Percentiles rank a stretch among this genome's conserved stretches.
Conservation (phyloP, 2,329 filamentous ascomycete species). For the Penicillium sp. region DNA sequence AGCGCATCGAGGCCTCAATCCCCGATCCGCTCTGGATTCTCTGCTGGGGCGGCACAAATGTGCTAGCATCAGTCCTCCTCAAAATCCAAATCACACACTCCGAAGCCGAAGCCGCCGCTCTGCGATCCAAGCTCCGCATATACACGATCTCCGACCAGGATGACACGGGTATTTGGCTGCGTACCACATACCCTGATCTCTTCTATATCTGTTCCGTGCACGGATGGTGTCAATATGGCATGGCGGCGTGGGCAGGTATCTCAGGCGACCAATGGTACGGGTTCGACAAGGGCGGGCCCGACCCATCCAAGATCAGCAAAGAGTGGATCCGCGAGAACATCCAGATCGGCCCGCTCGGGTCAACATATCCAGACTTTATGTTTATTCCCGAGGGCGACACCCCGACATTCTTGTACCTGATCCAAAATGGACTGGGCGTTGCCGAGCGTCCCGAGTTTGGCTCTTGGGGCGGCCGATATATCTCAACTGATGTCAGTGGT, state of each 20-base stretch:
- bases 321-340: slow-evolving; percentile 57
- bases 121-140: slow-evolving; percentile 50
- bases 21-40: slow-evolving; percentile 54
- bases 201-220: slow-evolving; percentile 60
- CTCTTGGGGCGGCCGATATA: slow-evolving; percentile 47
- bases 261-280: slow-evolving; percentile 51
- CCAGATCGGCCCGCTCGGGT: slow-evolving; percentile 53
- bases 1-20: slow-evolving; percentile 39
- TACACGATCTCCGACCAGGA: slow-evolving; percentile 64
- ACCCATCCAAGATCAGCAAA: slow-evolving; percentile 50
- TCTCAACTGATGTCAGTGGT: slow-evolving; percentile 11
- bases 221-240: slow-evolving; percentile 57
- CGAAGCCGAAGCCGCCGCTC: slow-evolving; percentile 32
- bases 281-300: slow-evolving; percentile 52
- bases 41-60: slow-evolving; percentile 57
- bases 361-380: slow-evolving; percentile 48
- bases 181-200: slow-evolving; percentile 54
- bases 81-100: slow-evolving; percentile 27
- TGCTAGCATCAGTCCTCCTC: slow-evolving; percentile 52
- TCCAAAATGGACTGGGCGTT: slow-evolving; percentile 45
- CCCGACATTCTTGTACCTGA: slow-evolving; percentile 43
- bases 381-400: slow-evolving; percentile 58
- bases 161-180: slow-evolving; percentile 59
- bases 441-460: slow-evolving; percentile 45
- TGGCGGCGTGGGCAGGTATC: slow-evolving; percentile 60